Conservation (phyloP, 495 filamentous ascomycete genomes). For the Podospora fimiseda region DNA sequence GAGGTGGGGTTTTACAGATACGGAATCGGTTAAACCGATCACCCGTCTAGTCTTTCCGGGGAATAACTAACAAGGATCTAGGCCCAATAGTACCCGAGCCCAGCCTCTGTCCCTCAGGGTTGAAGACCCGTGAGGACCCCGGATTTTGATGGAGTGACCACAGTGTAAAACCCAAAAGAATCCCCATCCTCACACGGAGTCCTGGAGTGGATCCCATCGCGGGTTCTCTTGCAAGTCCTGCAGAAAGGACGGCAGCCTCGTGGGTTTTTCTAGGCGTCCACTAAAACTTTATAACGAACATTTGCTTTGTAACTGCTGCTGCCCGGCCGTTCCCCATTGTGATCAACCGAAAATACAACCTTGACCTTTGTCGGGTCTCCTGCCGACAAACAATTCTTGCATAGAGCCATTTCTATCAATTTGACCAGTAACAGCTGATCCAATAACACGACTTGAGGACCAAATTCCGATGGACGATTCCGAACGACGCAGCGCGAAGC, state of each 20-base stretch:
- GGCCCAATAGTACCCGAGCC: not conserved
- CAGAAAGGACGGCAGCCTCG: constrained; percentile 2
- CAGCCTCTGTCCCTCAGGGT: too few relatives aligned
- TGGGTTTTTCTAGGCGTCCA: constrained; percentile 8
- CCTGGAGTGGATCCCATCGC: too few relatives aligned
- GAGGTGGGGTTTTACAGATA: not conserved
- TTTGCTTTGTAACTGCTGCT: not conserved
- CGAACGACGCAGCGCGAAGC: constrained; percentile 65
- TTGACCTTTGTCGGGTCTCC: too few relatives aligned
- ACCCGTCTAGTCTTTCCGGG: not conserved
- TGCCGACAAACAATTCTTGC: too few relatives aligned
- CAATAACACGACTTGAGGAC: not conserved
- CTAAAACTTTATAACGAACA: not conserved
- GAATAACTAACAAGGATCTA: not conserved
- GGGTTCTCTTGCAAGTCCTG: not conserved
- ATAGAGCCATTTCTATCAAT: constrained; percentile 1
- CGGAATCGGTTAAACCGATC: not conserved
- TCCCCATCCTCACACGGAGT: not conserved
- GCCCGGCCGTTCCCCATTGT: not conserved
- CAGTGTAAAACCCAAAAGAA: not conserved
- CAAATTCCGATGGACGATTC: constrained; percentile 62
- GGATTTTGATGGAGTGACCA: not conserved
- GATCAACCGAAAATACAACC: not conserved
- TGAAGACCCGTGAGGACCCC: too few relatives aligned
- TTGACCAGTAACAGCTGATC: not conserved